Percentiles rank a stretch among this genome's conserved stretches.
Conservation (phyloP, 2,329 filamentous ascomycete species). For the Xylariaceae sp. region DNA sequence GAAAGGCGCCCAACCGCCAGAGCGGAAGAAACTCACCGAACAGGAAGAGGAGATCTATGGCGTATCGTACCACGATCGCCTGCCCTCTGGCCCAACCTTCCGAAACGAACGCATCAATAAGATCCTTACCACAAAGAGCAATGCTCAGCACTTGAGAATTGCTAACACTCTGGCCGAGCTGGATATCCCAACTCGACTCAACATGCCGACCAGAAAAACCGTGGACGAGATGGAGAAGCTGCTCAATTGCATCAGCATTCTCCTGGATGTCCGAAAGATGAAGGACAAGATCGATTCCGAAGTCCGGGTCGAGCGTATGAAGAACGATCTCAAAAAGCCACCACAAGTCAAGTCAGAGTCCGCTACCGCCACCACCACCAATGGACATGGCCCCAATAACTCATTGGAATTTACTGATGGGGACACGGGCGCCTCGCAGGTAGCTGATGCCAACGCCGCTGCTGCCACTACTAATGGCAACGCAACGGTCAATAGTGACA, state of each 20-base stretch:
- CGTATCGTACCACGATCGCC: conserved; percentile 78
- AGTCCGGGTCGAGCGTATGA: conserved; percentile 56
- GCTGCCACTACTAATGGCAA: no score
- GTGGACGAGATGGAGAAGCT: conserved; percentile 69
- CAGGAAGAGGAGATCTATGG: conserved; percentile 79
- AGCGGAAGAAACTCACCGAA: conserved; percentile 67
- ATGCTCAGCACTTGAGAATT: conserved; percentile 72
- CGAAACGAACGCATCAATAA: conserved; percentile 79
- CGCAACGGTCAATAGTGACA: no score
- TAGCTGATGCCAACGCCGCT: no score
- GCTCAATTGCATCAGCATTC: conserved; percentile 60
- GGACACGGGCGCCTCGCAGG: no score
- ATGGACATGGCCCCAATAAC: no score
- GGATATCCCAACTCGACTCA: conserved; percentile 64
- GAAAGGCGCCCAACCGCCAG: conserved; percentile 48
- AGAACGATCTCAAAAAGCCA: no score
- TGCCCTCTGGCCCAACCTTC: conserved; percentile 84
- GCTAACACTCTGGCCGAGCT: conserved; percentile 67
- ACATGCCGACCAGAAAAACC: conserved; percentile 70
- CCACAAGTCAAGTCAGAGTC: conserved; percentile 11
- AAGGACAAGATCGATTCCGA: conserved; percentile 73
- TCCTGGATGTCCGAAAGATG: conserved; percentile 71
- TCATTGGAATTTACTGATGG: no score
- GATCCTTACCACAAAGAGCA: conserved; percentile 71
- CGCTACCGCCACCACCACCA: no score